These are phyloP conservation scores for Nepenthes mirabilis DNA, from an alignment of 148 eudicot genomes.

Conservation along the genomic window DNA sequence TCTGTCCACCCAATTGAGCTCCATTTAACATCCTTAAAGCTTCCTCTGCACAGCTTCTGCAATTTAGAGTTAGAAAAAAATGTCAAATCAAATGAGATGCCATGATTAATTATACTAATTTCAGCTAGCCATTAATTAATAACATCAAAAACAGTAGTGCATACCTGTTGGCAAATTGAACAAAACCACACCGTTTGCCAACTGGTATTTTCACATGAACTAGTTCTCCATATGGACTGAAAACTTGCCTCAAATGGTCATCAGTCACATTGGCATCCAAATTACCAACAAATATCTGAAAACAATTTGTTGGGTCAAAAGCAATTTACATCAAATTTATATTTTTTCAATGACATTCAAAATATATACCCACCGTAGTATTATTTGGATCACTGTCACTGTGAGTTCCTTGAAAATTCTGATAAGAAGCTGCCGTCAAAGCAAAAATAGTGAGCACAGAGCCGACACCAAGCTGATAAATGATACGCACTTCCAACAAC, in stretches of 20 bases:
- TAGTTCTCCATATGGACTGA: conserved; percentile 63
- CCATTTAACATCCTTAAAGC: conserved; percentile 60
- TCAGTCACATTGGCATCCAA: conserved; percentile 73
- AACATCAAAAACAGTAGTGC: neutral
- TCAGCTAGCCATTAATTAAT: no score
- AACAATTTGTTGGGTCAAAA: conserved; percentile 6
- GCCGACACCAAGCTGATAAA: no score
- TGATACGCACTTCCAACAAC: no score
- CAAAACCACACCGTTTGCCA: conserved; percentile 94
- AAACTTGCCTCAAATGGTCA: conserved; percentile 69
- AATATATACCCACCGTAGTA: conserved; percentile 65
- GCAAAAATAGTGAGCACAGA: neutral
- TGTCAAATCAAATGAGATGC: neutral
- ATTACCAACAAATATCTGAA: conserved; percentile 89
- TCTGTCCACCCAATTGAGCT: conserved; percentile 71
- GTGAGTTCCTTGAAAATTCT: conserved; percentile 54
- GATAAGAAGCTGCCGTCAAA: conserved; percentile 60
- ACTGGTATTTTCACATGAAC: conserved; percentile 83
- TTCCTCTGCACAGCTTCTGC: conserved; percentile 79
- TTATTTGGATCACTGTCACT: conserved; percentile 87
- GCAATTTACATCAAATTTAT: neutral
- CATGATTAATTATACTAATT: neutral
- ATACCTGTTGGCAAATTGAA: conserved; percentile 81
- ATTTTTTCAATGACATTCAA: neutral
- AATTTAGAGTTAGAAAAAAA: neutral